Percentiles rank a stretch among this genome's conserved stretches.
phyloP scores from a whole-genome alignment of 78 protist genomes.

The Dictyostelium capitatum region DNA sequence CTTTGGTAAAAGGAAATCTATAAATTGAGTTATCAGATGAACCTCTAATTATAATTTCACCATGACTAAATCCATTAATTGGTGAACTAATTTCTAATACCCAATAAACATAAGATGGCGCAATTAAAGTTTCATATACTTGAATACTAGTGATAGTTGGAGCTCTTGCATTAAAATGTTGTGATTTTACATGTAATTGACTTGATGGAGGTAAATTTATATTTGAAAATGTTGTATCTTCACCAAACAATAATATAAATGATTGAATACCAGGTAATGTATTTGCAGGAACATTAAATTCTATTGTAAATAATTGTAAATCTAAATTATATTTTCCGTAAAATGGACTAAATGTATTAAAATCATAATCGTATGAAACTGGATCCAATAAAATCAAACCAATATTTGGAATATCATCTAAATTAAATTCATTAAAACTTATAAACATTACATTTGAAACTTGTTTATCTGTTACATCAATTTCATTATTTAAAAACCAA shows the following conservation, averaged over 20 bases:
- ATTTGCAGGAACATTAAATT: not conserved
- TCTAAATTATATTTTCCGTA: not conserved
- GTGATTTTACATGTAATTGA: too few relatives aligned
- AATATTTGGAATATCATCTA: not conserved
- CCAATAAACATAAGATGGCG: not conserved
- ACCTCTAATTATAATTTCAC: conserved; percentile 6
- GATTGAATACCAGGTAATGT: not conserved
- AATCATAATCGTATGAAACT: not conserved
- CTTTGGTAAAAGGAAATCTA: not conserved
- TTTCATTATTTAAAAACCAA: not conserved
- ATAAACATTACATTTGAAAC: not conserved
- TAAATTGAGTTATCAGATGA: not conserved
- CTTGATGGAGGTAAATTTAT: too few relatives aligned
- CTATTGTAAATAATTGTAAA: not conserved
- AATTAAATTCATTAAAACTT: not conserved
- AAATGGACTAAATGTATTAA: not conserved
- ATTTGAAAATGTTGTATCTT: too few relatives aligned
- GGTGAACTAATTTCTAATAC: not conserved
- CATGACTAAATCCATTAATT: conserved; percentile 20
- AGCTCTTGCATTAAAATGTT: too few relatives aligned
- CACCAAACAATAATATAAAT: not conserved
- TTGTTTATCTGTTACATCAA: not conserved
- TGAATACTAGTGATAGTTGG: too few relatives aligned
- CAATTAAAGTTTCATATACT: too few relatives aligned
- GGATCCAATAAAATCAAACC: not conserved